Evolutionary conservation across 306 rosid species (phyloP), one percentile per base, ranked within the genome.

Genomic region (Trifolium fragiferum): DNA sequence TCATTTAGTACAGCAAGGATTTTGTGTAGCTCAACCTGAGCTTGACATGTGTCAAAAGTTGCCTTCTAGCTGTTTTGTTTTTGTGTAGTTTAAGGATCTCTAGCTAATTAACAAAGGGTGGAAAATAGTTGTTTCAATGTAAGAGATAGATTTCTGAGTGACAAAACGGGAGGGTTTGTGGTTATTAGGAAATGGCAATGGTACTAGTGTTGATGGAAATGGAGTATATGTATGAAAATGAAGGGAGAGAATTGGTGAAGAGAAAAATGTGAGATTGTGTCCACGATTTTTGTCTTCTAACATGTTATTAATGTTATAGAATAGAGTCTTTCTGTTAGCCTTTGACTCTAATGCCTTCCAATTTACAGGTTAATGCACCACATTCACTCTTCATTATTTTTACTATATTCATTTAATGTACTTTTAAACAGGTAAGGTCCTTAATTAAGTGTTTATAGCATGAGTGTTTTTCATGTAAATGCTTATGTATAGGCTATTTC

Each of bases 161-260:
- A 79, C 27, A 67, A 57, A 73, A 30, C 40, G 66, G 85, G 81
- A 64, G 70, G 37, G 33, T 30, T 40, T 81, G 71, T 59, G 85
- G 82, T 62, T 41, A 47, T 47, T 47, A 35, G 44, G 25, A 58
- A 59, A 38, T 64, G 53, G 2, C 40, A 66, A 43, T 63, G 71
- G 44, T 13, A n/a, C n/a, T n/a, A 47, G 76, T 55, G 18, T 46
- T 44, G 13, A 13, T 44, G 50, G 50, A 44, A 44, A 44, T 54
- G 37, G 43, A 23, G n/a, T 46, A 9, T 20, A 13, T 61, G 19
- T 25, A 27, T 8, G 55, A 16, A 61, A 15, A 5, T 47, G 54
- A 47, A 15, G 53, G 51, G 9, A 15, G 19, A 15, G 18, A 47
- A 6, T 47, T 4, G 33, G 33, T 0, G 33, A 47, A 6, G 8